A percentile compares a stretch with the other conserved stretches of the same genome.
Conservation (phyloP, 2,329 filamentous ascomycete species). For the Parascedosporium putredinis region DNA sequence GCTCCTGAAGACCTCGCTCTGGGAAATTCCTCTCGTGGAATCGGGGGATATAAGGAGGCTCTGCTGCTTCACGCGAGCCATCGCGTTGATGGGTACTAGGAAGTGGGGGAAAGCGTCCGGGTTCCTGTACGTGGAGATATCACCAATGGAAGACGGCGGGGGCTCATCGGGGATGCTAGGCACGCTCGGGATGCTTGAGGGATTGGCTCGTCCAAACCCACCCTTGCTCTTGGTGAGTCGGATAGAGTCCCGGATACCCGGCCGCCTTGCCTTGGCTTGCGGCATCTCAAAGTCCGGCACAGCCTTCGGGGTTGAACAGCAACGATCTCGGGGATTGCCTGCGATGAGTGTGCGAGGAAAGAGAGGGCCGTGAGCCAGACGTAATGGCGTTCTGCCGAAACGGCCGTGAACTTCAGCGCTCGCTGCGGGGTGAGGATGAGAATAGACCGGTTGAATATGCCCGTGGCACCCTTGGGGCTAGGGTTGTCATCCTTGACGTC, state of each 20-base stretch:
- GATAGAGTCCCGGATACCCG: conserved; percentile 75
- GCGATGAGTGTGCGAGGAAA: conserved; percentile 83
- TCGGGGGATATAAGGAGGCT: conserved; percentile 62
- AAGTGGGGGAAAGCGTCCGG: conserved; percentile 29
- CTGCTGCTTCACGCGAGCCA: conserved; percentile 49
- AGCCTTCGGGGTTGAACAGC: conserved; percentile 40
- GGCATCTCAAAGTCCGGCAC: conserved; percentile 42
- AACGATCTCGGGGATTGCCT: conserved; percentile 66
- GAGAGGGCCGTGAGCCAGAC: conserved; percentile 91
- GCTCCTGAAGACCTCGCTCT: conserved; percentile 24
- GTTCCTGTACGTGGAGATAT: conserved; percentile 24
- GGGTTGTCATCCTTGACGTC: conserved; percentile 94
- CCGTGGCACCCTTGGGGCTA: conserved; percentile 56
- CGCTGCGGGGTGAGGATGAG: conserved; percentile 87
- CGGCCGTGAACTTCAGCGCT: conserved; percentile 89
- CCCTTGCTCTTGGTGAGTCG: conserved; percentile 65
- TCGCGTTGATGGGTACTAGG: conserved; percentile 33
- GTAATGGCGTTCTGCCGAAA: conserved; percentile 76
- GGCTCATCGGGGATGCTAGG: conserved; percentile 44
- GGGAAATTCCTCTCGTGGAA: conserved; percentile 32
- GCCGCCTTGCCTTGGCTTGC: conserved; percentile 36
- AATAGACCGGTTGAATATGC: conserved; percentile 84
- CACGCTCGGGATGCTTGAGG: conserved; percentile 35
- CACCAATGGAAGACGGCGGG: conserved; percentile 26
- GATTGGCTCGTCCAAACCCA: conserved; percentile 26